Conservation (phyloP, 2,329 filamentous ascomycete genomes). For the Penicillium sp. region DNA sequence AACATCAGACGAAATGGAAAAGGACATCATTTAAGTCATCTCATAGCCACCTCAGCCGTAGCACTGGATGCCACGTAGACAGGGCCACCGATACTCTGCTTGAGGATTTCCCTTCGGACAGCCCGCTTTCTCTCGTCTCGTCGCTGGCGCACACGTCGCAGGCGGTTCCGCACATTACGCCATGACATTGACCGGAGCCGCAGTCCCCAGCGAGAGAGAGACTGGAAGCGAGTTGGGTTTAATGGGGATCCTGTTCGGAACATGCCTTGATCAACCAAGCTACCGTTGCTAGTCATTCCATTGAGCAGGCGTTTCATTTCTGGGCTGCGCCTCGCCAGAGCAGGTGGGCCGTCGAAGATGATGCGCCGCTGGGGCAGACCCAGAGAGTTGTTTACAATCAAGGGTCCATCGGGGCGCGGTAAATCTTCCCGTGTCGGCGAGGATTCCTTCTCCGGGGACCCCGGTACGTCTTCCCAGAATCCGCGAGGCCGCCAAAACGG, state of each 20-base stretch:
- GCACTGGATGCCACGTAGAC: constrained; percentile 38
- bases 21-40: constrained; percentile 8
- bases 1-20: constrained; percentile 3
- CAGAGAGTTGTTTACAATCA: constrained; percentile 55
- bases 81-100: constrained; percentile 53
- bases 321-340: constrained; percentile 32
- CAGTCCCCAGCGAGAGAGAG: constrained; percentile 44
- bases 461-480: constrained; percentile 60
- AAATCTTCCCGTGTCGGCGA: constrained; percentile 31
- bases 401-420: constrained; percentile 26
- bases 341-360: constrained; percentile 43
- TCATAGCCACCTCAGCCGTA: constrained; percentile 13
- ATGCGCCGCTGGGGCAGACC: constrained; percentile 52
- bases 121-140: constrained; percentile 50
- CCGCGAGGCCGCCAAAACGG: constrained; percentile 62
- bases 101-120: constrained; percentile 52
- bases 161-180: constrained; percentile 48
- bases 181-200: constrained; percentile 53
- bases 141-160: constrained; percentile 44
- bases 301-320: constrained; percentile 28
- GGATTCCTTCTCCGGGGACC: constrained; percentile 38
- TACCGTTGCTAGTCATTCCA: constrained; percentile 31
- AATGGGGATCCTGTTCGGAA: constrained; percentile 32
- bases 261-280: constrained; percentile 30
- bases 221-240: constrained; percentile 28